phyloP scores from a whole-genome alignment of 1,284 basidiomycete genomes.

The Singerocomus inundabilis region DNA sequence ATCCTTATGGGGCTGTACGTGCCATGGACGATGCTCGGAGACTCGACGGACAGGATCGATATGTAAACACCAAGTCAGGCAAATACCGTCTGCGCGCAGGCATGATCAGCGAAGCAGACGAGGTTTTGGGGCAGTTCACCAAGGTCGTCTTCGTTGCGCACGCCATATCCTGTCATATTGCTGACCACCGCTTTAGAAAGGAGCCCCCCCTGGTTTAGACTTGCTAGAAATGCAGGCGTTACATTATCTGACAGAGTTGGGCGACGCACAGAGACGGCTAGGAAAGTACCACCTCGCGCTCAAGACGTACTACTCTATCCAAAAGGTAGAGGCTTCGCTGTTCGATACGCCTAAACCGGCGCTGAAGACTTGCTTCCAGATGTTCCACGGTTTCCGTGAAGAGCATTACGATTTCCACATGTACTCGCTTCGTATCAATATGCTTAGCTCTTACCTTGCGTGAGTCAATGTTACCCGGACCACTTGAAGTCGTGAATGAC shows the following conservation, averaged over 20 bases:
- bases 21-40: constrained; percentile 81
- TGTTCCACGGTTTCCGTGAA: constrained; percentile 88
- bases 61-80: constrained; percentile 91
- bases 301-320: constrained; percentile 81
- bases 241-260: constrained; percentile 86
- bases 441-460: constrained; percentile 83
- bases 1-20: constrained; percentile 71
- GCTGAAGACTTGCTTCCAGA: constrained; percentile 38
- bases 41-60: constrained; percentile 94
- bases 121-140: constrained; percentile 82
- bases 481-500: neutral
- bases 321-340: constrained; percentile 50
- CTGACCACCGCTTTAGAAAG: constrained; percentile 57
- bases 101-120: constrained; percentile 70
- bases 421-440: constrained; percentile 90
- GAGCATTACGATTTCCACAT: constrained; percentile 99
- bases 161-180: neutral
- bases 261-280: constrained; percentile 62
- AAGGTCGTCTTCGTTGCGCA: constrained; percentile 52
- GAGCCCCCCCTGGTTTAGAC: constrained; percentile 79
- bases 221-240: constrained; percentile 96
- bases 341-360: constrained; percentile 7
- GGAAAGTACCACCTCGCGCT: constrained; percentile 80
- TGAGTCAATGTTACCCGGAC: constrained; percentile 33
- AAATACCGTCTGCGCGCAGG: constrained; percentile 90